Evolutionary conservation across 192 early-diverging fungal genomes (phyloP).

Genomic region (Kickxella alabastrina): DNA sequence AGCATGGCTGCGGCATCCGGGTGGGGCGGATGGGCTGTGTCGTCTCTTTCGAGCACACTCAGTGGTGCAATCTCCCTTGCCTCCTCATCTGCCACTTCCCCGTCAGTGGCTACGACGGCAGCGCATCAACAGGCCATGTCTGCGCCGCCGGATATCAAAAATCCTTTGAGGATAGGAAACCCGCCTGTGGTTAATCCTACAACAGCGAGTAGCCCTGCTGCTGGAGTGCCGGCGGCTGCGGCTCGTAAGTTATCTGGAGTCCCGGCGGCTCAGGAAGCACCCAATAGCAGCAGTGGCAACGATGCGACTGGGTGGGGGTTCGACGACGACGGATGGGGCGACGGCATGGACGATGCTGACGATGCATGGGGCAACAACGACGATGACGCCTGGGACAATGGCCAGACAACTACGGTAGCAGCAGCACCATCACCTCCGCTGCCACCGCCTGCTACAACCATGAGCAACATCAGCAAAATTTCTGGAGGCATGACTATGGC

Average conservation of each 20-base stretch:
- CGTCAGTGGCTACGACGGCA: background rate
- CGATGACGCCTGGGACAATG: constrained; percentile 24
- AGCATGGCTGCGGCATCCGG: constrained; percentile 48
- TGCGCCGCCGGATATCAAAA: background rate
- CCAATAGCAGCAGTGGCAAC: too few species aligned
- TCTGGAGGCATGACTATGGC: constrained; percentile 23
- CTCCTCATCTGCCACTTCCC: constrained; percentile 6
- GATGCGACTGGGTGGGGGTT: constrained; percentile 23
- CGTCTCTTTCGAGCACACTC: constrained; percentile 61
- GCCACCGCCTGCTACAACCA: too few species aligned
- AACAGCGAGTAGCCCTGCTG: background rate
- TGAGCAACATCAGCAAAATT: too few species aligned
- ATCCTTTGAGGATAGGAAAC: background rate
- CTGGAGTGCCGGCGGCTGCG: too few species aligned
- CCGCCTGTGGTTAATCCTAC: background rate
- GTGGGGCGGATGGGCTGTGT: constrained; percentile 89
- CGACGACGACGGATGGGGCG: constrained; percentile 19
- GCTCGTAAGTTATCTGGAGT: too few species aligned
- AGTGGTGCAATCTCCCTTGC: constrained; percentile 41
- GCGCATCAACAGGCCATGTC: constrained; percentile 1
- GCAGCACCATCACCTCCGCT: too few species aligned
- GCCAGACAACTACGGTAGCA: constrained; percentile 1
- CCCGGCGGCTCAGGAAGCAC: too few species aligned
- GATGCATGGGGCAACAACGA: constrained; percentile 12
- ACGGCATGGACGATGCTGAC: constrained; percentile 2